These are phyloP conservation scores for Prunus mira DNA, from an alignment of 306 rosid species.

Conservation along the genomic window DNA sequence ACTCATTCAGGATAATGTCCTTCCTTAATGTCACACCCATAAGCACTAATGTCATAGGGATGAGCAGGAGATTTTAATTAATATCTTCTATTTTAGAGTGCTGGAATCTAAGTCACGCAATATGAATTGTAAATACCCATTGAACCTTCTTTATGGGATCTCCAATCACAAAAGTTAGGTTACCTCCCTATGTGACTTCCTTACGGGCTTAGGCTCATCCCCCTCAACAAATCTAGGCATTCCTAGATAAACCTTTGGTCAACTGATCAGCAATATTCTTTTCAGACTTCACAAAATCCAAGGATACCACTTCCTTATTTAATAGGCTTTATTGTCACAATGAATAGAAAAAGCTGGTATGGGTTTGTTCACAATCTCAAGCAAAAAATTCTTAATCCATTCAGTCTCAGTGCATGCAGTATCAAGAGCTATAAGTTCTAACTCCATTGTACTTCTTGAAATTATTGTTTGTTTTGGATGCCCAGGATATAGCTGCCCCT, in stretches of 20 bases:
- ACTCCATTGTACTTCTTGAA: not conserved
- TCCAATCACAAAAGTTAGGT: not conserved
- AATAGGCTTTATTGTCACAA: not conserved
- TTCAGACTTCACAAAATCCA: no score
- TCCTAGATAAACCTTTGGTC: no score
- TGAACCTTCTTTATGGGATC: not conserved
- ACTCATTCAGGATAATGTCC: not conserved
- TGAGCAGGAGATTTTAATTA: not conserved
- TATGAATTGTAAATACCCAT: conserved; percentile 7
- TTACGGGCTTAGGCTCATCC: not conserved
- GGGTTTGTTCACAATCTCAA: not conserved
- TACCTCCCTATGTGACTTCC: not conserved
- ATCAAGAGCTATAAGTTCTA: not conserved
- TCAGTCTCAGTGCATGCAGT: not conserved
- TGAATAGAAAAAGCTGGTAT: not conserved
- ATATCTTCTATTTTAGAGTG: not conserved
- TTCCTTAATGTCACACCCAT: conserved; percentile 1
- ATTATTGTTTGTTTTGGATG: not conserved
- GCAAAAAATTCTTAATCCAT: not conserved
- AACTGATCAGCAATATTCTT: no score
- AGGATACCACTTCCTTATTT: no score
- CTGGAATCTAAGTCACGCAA: not conserved
- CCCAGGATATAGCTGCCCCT: not conserved
- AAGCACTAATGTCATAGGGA: not conserved
- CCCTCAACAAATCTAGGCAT: not conserved